A percentile compares a stretch with the other conserved stretches of the same genome.
Conservation (phyloP, 1,139 yeast species). For the Yamadazyma mexicana region DNA sequence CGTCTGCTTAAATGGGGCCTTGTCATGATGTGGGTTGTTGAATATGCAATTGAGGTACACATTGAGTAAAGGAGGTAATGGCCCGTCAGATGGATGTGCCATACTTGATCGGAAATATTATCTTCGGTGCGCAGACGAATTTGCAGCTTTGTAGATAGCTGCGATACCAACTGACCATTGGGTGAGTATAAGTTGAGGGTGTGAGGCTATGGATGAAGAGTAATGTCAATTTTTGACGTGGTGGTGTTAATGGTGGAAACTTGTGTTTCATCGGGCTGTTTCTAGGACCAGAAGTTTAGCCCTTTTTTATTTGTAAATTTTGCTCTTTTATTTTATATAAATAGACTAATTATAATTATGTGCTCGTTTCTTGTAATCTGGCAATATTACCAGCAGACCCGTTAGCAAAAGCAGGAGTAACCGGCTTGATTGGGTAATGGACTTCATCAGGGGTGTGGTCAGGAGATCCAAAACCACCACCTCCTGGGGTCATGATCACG, state of each 20-base stretch:
- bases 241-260: too few relatives aligned
- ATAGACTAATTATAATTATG: too few relatives aligned
- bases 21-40: conserved; percentile 59
- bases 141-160: background rate
- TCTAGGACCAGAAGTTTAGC: too few relatives aligned
- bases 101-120: conserved; percentile 1
- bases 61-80: conserved; percentile 49
- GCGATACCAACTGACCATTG: background rate
- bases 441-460: conserved; percentile 10
- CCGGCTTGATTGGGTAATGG: conserved; percentile 27
- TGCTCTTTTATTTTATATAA: too few relatives aligned
- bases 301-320: too few relatives aligned
- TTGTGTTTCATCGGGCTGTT: too few relatives aligned
- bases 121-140: background rate
- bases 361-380: conserved; percentile 26
- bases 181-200: too few relatives aligned
- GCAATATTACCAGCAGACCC: conserved; percentile 41
- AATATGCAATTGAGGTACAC: conserved; percentile 69
- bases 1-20: conserved; percentile 52
- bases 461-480: conserved; percentile 46
- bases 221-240: too few relatives aligned
- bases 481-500: conserved; percentile 47
- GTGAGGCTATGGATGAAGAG: too few relatives aligned
- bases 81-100: conserved; percentile 5
- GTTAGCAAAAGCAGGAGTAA: conserved; percentile 21